Base-by-base conservation (phyloP, 108 stramenopile species). In the Asterionellopsis glacialis region DNA sequence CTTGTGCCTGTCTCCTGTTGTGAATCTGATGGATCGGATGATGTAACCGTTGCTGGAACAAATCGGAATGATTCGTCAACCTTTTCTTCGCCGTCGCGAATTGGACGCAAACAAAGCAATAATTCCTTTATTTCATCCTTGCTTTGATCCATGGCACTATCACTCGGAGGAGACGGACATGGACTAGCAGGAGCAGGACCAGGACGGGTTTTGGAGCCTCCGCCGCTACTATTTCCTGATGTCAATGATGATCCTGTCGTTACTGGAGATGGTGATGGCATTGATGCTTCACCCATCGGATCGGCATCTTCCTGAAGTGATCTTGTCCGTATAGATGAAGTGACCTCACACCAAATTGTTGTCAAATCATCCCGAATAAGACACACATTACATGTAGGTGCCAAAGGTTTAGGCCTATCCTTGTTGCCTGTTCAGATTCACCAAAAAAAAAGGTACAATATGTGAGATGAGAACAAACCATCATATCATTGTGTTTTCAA, bases 321-420 rank as follows among this genome's bases (percentile, higher is more conserved):
- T 18, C 75, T 56, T 11, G 83, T 84, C 48, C 85, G 59, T 11
- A 92, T 83, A 1, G 87, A 88, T 41, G 86, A 86, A 11, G 88
- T 93, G 12, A 88, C 77, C 64, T 93, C 91, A 55, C 91, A 93
- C 87, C 91, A 90, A 11, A 93, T 68, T 9, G 88, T 88, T 27
- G 75, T 90, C 18, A 88, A 60, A 60, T 93, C 91, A 50, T 74
- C 57, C 26, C 88, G 65, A 44, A 93, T 88, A 22, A 93, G 60
- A 49, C 86, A 82, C 9, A 93, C 58, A 41, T 83, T 79, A 63
- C 78, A 82, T 40, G 86, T 77, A 0, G 91, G 81, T 18, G 83
- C 83, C 6, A 92, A 54, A 6, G 81, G 85, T 38, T 73, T 79
- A 40, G 72, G 51, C 61, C 84, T 70, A 47, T 52, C 53, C 51